Conservation (phyloP, 352 stramenopile genomes). For the Phytopythium aichiense region DNA sequence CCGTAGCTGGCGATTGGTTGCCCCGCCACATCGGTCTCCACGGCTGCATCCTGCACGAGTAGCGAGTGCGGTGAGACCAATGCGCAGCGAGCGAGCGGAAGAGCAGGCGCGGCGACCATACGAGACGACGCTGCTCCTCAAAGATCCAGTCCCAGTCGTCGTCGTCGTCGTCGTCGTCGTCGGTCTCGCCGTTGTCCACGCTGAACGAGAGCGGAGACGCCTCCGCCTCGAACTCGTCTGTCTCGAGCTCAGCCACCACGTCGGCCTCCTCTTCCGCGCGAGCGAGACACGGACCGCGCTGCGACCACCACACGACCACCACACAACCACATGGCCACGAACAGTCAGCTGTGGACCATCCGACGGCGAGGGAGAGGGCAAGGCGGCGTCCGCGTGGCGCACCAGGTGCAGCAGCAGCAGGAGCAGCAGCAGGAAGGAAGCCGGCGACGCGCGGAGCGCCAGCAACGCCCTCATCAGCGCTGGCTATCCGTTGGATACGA, state of each 20-base stretch:
- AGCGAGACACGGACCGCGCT: not conserved
- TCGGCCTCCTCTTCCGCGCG: not conserved
- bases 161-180: constrained; percentile 5
- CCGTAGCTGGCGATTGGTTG: not conserved
- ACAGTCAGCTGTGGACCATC: not conserved
- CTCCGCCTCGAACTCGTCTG: not conserved
- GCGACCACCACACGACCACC: not conserved
- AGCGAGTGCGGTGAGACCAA: too few species aligned
- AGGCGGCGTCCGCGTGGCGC: not conserved
- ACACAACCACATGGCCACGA: not conserved
- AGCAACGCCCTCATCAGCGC: not conserved
- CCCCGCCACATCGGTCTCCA: constrained; percentile 10
- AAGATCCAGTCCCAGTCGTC: constrained; percentile 8
- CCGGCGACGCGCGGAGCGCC: not conserved
- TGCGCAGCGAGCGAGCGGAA: too few species aligned
- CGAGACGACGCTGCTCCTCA: constrained; percentile 8
- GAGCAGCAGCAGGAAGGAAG: not conserved
- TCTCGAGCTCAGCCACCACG: not conserved
- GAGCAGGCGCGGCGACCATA: not conserved
- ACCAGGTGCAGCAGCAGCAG: not conserved
- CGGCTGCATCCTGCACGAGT: not conserved
- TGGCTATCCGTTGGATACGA: not conserved
- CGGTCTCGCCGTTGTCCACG: not conserved
- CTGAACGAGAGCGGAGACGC: not conserved
- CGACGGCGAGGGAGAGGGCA: not conserved